Evolutionary conservation across 139 green algal genomes (phyloP).

Genomic region (Trebouxia sp.): DNA sequence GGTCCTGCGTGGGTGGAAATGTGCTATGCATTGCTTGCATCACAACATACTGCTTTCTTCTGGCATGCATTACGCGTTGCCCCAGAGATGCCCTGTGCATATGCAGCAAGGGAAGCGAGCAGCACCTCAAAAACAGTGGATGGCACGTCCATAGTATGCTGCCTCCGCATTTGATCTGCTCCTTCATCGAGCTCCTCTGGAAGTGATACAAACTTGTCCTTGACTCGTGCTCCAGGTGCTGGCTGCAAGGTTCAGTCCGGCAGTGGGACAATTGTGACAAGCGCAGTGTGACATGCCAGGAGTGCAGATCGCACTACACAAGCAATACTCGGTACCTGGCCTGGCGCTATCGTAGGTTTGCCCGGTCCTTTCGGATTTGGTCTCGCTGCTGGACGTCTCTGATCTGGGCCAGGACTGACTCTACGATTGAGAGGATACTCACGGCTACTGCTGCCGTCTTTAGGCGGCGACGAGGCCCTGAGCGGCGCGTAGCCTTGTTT

Average conservation of each 20-base stretch:
- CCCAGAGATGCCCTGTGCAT: too few relatives aligned
- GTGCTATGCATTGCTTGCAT: too few relatives aligned
- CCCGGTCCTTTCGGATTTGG: background rate
- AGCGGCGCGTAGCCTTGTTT: conserved; percentile 9
- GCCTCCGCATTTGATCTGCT: background rate
- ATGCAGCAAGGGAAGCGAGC: too few relatives aligned
- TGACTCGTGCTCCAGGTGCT: conserved; percentile 33
- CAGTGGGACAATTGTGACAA: background rate
- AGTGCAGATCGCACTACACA: background rate
- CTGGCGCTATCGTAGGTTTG: conserved; percentile 35
- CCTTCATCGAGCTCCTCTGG: conserved; percentile 47
- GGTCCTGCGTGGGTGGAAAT: too few relatives aligned
- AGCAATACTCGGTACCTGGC: conserved; percentile 3
- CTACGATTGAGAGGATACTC: conserved; percentile 19
- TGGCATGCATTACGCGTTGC: too few relatives aligned
- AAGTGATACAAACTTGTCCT: conserved; percentile 62
- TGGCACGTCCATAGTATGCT: conserved; percentile 21
- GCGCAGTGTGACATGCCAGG: background rate
- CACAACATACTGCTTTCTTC: too few relatives aligned
- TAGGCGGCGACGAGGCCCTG: background rate
- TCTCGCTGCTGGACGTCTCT: background rate
- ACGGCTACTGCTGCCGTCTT: conserved; percentile 17
- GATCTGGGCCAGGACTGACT: conserved; percentile 19
- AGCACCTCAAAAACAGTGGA: conserved; percentile 36
- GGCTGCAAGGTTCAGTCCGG: conserved; percentile 23